A percentile compares a stretch with the other conserved stretches of the same genome.
Conservation (phyloP, 148 eudicot species). For the Polygonum maritimum region DNA sequence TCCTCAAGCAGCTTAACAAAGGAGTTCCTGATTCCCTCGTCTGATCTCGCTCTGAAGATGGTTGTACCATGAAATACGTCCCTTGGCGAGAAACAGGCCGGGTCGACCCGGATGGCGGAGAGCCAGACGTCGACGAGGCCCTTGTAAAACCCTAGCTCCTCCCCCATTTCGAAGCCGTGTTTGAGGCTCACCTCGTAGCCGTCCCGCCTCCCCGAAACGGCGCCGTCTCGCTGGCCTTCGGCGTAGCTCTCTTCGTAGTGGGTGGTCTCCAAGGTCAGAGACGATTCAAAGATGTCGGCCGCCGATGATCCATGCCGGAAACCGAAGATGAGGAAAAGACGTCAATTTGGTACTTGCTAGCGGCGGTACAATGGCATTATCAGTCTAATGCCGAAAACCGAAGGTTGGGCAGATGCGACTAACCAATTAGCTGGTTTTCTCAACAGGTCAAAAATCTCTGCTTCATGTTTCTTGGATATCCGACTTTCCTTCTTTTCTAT, state of each 20-base stretch:
- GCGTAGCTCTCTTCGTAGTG: constrained; percentile 55
- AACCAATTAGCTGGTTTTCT: constrained; percentile 48
- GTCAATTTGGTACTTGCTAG: no score
- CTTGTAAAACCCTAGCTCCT: constrained; percentile 74
- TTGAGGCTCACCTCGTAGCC: constrained; percentile 69
- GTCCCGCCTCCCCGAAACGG: constrained; percentile 42
- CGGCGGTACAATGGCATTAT: no score
- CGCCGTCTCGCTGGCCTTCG: constrained; percentile 58
- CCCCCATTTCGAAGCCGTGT: constrained; percentile 58
- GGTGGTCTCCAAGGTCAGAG: constrained; percentile 41
- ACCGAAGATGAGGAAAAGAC: neutral
- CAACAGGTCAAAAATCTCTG: constrained; percentile 38
- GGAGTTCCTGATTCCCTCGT: constrained; percentile 65
- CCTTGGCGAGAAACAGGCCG: constrained; percentile 66
- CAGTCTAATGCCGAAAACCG: neutral
- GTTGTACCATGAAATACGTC: constrained; percentile 53
- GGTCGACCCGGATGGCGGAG: constrained; percentile 46
- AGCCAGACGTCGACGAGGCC: constrained; percentile 62
- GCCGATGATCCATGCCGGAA: neutral
- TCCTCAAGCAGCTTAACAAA: constrained; percentile 68
- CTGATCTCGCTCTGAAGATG: constrained; percentile 41
- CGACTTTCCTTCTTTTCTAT: neutral
- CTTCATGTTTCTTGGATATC: neutral
- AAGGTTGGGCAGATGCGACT: constrained; percentile 70
- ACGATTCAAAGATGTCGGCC: constrained; percentile 43